Base-by-base conservation (phyloP, 2,329 filamentous ascomycete genomes). In the Colletotrichum tabaci region DNA sequence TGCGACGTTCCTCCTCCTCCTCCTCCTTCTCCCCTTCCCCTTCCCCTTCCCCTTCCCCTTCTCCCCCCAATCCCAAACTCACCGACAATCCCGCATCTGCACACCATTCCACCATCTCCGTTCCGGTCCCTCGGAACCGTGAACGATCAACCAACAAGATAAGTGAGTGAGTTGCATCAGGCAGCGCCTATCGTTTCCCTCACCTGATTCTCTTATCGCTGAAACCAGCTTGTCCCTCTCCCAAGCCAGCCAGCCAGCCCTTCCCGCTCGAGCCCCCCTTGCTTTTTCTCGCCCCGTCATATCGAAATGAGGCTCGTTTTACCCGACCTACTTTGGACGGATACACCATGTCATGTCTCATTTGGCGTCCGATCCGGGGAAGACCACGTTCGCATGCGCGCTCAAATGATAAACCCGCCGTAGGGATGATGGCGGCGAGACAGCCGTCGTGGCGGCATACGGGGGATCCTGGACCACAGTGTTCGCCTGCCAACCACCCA, bases 281-380 rank as follows among this genome's bases (percentile, higher is more conserved):
- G 44, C 18, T 44, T 47, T 47, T 42, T 26, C 40, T 42, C 56
- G 50, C 35, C 55, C 40, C 13, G 13, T 57, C 16, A 18, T 53
- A 23, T 57, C 46, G 44, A 71, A 53, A 68, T 71, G 68, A 71
- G 68, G 68, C 68, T 71, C 68, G 65, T 55, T 58, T 53, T 58
- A 58, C 65, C 38, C 63, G 9, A 8, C 30, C 30, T 30, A 7
- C 7, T 30, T 9, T 30, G 30, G 30, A 30, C 30, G 8, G 30
- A 30, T 30, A 8, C 30, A 30, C 30, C 30, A 30, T 47, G 58
- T 57, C 52, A 42, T 63, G 68, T 71, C 68, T 71, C 65, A 68
- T 62, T 55, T 63, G 52, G 53, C 49, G 40, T 38, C 62, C 68
- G 52, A 60, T 71, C 65, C 53, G 68, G 64, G 68, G 68, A 71